Conservation (phyloP, 2,329 filamentous ascomycete species). For the Paracoccidioides lutzii region DNA sequence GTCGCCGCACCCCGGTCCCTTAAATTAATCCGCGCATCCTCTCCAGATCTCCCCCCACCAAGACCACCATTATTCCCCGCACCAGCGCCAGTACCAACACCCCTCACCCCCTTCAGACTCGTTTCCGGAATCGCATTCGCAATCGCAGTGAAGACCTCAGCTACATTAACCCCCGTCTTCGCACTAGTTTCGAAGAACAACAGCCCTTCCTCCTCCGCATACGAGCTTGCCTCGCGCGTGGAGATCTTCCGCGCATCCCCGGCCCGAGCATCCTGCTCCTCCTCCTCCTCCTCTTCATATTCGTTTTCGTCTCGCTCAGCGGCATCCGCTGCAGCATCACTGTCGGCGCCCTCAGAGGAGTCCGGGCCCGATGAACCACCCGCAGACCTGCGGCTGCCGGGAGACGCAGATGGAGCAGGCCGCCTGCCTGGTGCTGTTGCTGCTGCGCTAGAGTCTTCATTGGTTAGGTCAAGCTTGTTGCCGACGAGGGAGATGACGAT, state of each 20-base stretch:
- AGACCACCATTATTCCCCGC: conserved; percentile 48
- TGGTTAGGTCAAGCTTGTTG: conserved; percentile 95
- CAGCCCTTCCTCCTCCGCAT: conserved; percentile 87
- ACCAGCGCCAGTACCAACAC: conserved; percentile 47
- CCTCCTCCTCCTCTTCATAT: conserved; percentile 32
- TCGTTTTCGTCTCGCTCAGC: conserved; percentile 33
- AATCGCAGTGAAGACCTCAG: conserved; percentile 94
- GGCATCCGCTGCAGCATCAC: conserved; percentile 1
- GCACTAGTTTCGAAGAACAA: conserved; percentile 97
- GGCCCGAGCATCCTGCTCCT: conserved; percentile 47
- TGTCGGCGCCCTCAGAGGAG: background rate
- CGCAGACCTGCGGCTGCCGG: background rate
- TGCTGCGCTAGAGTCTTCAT: conserved; percentile 45
- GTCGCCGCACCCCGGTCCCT: conserved; percentile 58
- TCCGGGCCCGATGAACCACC: background rate
- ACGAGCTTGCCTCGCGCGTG: conserved; percentile 80
- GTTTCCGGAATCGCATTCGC: conserved; percentile 97
- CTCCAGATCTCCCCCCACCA: conserved; percentile 28
- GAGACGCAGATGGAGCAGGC: background rate
- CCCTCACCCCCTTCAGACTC: conserved; percentile 76
- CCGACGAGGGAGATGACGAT: conserved; percentile 97
- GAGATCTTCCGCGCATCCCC: conserved; percentile 76
- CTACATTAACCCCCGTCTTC: conserved; percentile 88
- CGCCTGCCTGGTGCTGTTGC: background rate
- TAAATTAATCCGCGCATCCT: conserved; percentile 63